Evolutionary conservation across 768 basidiomycete genomes (phyloP).

Genomic region (Leccinum incarnatum): DNA sequence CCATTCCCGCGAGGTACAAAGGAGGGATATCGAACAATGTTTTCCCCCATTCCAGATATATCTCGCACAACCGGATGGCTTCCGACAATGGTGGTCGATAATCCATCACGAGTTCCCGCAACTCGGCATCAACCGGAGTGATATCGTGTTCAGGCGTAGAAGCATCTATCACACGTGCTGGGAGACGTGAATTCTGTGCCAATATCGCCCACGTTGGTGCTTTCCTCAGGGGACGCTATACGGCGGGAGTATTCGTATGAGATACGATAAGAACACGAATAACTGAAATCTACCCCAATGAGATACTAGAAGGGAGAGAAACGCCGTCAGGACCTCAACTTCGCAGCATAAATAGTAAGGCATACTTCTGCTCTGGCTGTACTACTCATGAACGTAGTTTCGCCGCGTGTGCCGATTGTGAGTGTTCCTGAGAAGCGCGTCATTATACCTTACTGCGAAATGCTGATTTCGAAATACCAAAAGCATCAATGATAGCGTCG

Average conservation of each 20-base stretch:
- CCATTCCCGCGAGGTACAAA: background rate
- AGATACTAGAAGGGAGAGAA: constrained; percentile 42
- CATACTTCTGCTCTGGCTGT: constrained; percentile 69
- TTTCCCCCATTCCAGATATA: constrained; percentile 62
- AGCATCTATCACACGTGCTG: constrained; percentile 38
- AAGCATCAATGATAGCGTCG: constrained; percentile 47
- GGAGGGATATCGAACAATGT: constrained; percentile 44
- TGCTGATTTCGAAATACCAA: constrained; percentile 35
- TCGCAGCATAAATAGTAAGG: background rate
- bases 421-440: constrained; percentile 47
- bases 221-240: constrained; percentile 26
- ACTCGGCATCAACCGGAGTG: constrained; percentile 30
- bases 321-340: background rate
- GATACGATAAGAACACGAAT: background rate
- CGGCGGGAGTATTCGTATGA: background rate
- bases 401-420: constrained; percentile 52
- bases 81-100: constrained; percentile 57
- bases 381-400: constrained; percentile 56
- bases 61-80: constrained; percentile 58
- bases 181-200: constrained; percentile 36
- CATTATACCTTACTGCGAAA: background rate
- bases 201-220: constrained; percentile 14
- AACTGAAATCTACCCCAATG: constrained; percentile 41
- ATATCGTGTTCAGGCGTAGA: constrained; percentile 34
- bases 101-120: constrained; percentile 44